Evolutionary conservation across 2,329 filamentous ascomycete genomes (phyloP), one percentile per base, ranked within the genome.

Genomic region (Aurifilum marmelostoma): DNA sequence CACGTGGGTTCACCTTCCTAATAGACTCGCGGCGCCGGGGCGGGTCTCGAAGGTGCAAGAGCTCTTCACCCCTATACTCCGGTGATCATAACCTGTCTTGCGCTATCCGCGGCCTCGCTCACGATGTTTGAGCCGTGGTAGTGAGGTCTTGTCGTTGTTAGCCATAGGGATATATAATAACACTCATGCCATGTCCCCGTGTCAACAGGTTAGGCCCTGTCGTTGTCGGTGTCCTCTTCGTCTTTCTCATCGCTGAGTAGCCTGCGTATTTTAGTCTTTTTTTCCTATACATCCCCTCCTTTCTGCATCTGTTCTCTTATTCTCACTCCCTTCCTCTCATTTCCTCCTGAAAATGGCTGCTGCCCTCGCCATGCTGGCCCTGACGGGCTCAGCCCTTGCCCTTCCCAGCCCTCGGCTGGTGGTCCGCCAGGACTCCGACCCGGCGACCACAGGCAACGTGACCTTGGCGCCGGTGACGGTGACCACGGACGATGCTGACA

Each of bases 361-460:
- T 24, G 24, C 37, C 9, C 43, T 66, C 27, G 39, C 56, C 18
- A 21, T 47, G 37, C 41, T 66, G 56, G 65, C 65, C 29, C 24
- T 66, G 24, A 60, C 56, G 14, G 41, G 65, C 37, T 61, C 65
- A 24, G 61, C 37, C 27, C 24, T 64, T 16, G 68, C 68, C 41
- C 65, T 41, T n/a, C 65, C 61, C 7, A 39, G 41, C n/a, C 12
- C 50, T 16, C 12, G 29, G 56, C 60, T 43, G 37, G n/a, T 16
- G 18, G 29, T 21, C 24, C 68, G 68, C 32, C 68, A 70, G 65
- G 9, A 66, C n/a, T 54, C 59, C 8, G 34, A 52, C 5, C 29
- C 63, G 7, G 43, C 67, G 34, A 68, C 39, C 62, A 68, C 61
- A 7, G 68, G 50, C 62, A 70, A 67, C 16, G 68, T 67, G 27